Percentiles rank a stretch among this genome's conserved stretches.
Conservation (phyloP, 306 rosid species). For the Fagus sylvatica region DNA sequence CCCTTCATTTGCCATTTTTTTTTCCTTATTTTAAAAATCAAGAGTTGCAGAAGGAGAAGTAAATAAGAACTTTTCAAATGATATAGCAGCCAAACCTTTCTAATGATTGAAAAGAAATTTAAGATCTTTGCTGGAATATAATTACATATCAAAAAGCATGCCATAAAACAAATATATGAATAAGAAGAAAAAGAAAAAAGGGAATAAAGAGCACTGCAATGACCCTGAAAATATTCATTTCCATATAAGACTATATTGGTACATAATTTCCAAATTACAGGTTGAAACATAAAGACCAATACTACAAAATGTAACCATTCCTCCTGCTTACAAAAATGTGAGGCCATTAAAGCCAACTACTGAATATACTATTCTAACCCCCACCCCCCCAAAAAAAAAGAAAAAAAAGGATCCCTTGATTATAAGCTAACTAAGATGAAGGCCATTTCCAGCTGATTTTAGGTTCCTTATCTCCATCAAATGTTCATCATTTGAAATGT, state of each 20-base stretch:
- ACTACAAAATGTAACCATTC: slow-evolving; percentile 1
- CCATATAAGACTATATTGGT: slow-evolving; percentile 4
- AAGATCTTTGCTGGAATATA: background rate
- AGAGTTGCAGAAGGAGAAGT: background rate
- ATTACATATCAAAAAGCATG: slow-evolving; percentile 1
- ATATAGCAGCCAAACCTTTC: slow-evolving; percentile 2
- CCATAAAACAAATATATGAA: background rate
- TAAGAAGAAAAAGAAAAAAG: background rate
- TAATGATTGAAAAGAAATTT: background rate
- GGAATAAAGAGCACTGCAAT: slow-evolving; percentile 1
- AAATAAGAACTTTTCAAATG: background rate
- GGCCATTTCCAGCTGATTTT: slow-evolving; percentile 40
- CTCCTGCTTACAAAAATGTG: slow-evolving; percentile 18
- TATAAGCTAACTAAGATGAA: slow-evolving; percentile 26
- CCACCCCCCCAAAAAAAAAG: no score
- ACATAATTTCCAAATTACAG: slow-evolving; percentile 20
- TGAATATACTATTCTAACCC: background rate
- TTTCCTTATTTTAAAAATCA: background rate
- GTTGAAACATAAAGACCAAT: slow-evolving; percentile 7
- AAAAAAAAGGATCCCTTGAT: background rate
- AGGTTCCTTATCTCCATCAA: slow-evolving; percentile 51
- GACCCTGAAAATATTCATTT: slow-evolving; percentile 13
- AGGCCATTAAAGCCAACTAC: background rate
- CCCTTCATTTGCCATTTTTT: background rate
- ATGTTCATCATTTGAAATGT: slow-evolving; percentile 89